Percentiles rank a stretch among this genome's conserved stretches.
phyloP scores from a whole-genome alignment of 2,329 filamentous ascomycete species.

The Verticillium albo-atrum region DNA sequence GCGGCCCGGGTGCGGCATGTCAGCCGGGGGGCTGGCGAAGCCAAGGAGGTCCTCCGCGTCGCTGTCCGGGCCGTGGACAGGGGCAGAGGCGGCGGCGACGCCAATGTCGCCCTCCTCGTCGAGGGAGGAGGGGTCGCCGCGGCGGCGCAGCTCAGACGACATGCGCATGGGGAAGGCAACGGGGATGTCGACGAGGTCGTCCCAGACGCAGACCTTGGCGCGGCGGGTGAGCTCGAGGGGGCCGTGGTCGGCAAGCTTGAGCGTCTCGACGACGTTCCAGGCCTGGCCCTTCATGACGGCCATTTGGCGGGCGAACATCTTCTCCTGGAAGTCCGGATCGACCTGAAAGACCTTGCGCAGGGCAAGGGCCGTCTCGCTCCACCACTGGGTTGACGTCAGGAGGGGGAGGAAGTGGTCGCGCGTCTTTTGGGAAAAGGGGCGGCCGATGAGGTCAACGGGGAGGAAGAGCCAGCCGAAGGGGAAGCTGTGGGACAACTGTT shows the following conservation, averaged over 20 bases:
- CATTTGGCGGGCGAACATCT: slow-evolving; percentile 98
- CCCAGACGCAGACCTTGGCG: slow-evolving; percentile 93
- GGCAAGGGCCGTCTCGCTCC: slow-evolving; percentile 87
- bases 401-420: slow-evolving; percentile 93
- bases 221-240: slow-evolving; percentile 88
- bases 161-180: slow-evolving; percentile 89
- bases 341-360: slow-evolving; percentile 84
- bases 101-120: slow-evolving; percentile 87
- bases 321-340: slow-evolving; percentile 94
- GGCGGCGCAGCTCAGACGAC: slow-evolving; percentile 74
- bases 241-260: slow-evolving; percentile 89
- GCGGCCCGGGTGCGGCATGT: slow-evolving; percentile 70
- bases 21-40: slow-evolving; percentile 54
- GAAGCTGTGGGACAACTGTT: slow-evolving; percentile 62
- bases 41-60: slow-evolving; percentile 62
- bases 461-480: slow-evolving; percentile 98
- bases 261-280: slow-evolving; percentile 97
- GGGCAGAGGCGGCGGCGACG: slow-evolving; percentile 27
- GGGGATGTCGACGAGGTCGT: slow-evolving; percentile 93
- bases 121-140: slow-evolving; percentile 11
- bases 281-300: slow-evolving; percentile 99
- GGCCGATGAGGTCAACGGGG: slow-evolving; percentile 90
- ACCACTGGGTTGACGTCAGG: slow-evolving; percentile 92
- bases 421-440: slow-evolving; percentile 92
- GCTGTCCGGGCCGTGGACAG: slow-evolving; percentile 24